phyloP scores from a whole-genome alignment of 108 stramenopile species.

The Skeletonema potamos region DNA sequence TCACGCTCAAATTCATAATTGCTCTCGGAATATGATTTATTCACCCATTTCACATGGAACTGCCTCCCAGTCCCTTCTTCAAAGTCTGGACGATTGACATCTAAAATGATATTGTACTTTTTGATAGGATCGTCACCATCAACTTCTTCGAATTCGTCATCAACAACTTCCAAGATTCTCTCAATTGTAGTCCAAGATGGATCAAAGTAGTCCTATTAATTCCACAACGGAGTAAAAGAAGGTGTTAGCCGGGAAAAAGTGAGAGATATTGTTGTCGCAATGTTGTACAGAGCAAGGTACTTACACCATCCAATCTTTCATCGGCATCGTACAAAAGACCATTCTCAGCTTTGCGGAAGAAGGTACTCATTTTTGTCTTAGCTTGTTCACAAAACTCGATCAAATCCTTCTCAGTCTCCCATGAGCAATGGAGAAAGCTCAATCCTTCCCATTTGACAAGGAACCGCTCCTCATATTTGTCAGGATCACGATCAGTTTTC shows the following conservation, averaged over 20 bases:
- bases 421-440: constrained; percentile 78
- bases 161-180: constrained; percentile 69
- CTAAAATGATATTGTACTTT: constrained; percentile 67
- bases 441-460: constrained; percentile 84
- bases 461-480: constrained; percentile 76
- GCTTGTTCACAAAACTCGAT: constrained; percentile 64
- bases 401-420: constrained; percentile 86
- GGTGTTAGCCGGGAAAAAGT: background rate
- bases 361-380: constrained; percentile 68
- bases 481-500: constrained; percentile 24
- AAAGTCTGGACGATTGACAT: constrained; percentile 61
- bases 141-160: constrained; percentile 21
- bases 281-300: background rate
- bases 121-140: constrained; percentile 18
- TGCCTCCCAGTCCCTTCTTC: constrained; percentile 73
- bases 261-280: background rate
- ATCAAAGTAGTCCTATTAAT: constrained; percentile 77
- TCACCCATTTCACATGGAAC: constrained; percentile 83
- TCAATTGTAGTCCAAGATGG: constrained; percentile 77
- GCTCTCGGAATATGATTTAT: constrained; percentile 60
- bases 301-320: constrained; percentile 85
- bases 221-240: background rate
- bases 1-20: constrained; percentile 87
- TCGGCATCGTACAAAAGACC: constrained; percentile 74
- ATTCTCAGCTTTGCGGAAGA: constrained; percentile 67